Conservation (phyloP, 345 rosid species). For the Theobroma cacao region DNA sequence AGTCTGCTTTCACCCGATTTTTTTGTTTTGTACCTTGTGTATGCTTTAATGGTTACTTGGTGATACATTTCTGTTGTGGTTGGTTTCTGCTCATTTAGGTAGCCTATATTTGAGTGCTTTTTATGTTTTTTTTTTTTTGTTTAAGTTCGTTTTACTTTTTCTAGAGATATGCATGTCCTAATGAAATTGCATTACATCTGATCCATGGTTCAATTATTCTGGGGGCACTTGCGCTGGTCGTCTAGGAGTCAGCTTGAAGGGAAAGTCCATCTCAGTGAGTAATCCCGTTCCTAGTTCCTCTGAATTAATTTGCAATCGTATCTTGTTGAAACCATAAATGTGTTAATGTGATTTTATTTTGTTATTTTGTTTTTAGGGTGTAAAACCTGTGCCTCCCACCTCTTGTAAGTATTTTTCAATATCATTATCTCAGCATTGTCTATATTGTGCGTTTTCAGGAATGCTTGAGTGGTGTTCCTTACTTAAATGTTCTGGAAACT, state of each 20-base stretch:
- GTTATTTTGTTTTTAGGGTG: constrained; percentile 32
- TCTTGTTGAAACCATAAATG: constrained; percentile 15
- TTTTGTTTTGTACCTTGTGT: background rate
- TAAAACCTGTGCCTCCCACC: constrained; percentile 22
- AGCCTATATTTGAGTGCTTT: constrained; percentile 2
- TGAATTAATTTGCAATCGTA: background rate
- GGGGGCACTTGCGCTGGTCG: constrained; percentile 54
- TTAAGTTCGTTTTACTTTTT: constrained; percentile 1
- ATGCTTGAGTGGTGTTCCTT: background rate
- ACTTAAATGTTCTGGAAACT: background rate
- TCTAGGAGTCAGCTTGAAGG: constrained; percentile 35
- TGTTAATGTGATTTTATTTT: background rate
- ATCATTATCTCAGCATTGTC: background rate
- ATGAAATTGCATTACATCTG: constrained; percentile 56
- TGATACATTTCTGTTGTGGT: background rate
- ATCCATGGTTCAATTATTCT: constrained; percentile 47
- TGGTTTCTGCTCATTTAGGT: constrained; percentile 1
- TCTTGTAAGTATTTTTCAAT: constrained; percentile 40
- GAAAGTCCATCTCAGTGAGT: constrained; percentile 37
- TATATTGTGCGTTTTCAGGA: background rate
- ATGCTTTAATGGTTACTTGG: background rate
- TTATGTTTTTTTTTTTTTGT: background rate
- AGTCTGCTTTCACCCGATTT: background rate
- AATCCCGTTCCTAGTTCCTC: background rate
- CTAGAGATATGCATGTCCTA: constrained; percentile 25